Base-by-base conservation (phyloP, 2,329 filamentous ascomycete species). In the Pestalotiopsis sp. region DNA sequence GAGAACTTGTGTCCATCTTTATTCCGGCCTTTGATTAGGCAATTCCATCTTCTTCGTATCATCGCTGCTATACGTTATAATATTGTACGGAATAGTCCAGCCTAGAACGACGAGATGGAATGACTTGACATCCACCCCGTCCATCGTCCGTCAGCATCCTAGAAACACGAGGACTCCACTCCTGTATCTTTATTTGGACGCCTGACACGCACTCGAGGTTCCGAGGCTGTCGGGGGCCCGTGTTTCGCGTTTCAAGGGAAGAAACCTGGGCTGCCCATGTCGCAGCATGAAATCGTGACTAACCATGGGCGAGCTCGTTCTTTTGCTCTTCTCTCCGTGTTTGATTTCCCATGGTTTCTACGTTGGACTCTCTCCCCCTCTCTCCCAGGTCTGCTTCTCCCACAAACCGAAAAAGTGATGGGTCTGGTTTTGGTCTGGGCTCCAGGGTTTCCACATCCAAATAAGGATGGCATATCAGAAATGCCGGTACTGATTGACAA, bases 201-300 rank as follows among this genome's bases (percentile, higher is more conserved):
- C 61, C 38, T 63, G 61, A 63, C 61, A 63, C 61, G 61, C 39
- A 23, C 39, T 45, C 25, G 31, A 36, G 31, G 39, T 63, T 63
- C 38, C 20, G 31, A 63, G 38, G 61, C 38, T 63, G 61, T 58
- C 61, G 31, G 36, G 31, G 31, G 61, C 36, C 58, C 38, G 61
- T 36, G 61, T 63, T 63, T 63, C 39, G 61, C 27, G 61, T 63
- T 63, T 63, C 61, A 63, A 63, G 61, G 36, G 36, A 36, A 36
- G 31, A 25, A 36, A 31, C 61, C 61, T 63, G 36, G 38, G 36
- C 61, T 63, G 17, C 31, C 38, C 61, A 36, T 31, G 58, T 61
- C 17, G 58, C 27, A 58, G 23, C 31, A 49, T 49, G n/a, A 49
- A 14, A n/a, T 49, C 31, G 41, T 49, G 41, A 49, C 41, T 49